phyloP scores from a whole-genome alignment of 2,329 filamentous ascomycete species.

The Calonectria multiphialidica region DNA sequence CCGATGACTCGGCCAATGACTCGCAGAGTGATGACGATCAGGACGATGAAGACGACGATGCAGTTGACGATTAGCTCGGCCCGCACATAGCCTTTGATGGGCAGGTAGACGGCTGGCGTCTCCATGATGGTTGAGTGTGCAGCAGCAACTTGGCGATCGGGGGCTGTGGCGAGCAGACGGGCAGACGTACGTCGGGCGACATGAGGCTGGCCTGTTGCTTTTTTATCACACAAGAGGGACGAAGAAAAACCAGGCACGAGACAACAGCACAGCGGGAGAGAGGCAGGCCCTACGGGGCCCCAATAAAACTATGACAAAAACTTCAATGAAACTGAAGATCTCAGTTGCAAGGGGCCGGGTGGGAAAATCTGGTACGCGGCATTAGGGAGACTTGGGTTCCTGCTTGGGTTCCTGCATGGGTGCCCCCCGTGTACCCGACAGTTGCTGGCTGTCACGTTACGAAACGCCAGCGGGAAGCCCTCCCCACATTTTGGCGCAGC shows the following conservation, averaged over 20 bases:
- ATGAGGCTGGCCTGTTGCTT: not conserved
- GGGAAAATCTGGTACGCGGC: constrained; percentile 1
- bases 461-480: not conserved
- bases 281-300: not conserved
- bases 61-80: constrained; percentile 47
- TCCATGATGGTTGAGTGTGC: constrained; percentile 21
- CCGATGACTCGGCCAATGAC: constrained; percentile 45
- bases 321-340: constrained; percentile 23
- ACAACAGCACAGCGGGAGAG: not conserved
- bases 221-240: not conserved
- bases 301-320: constrained; percentile 16
- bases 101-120: constrained; percentile 29
- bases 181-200: not conserved
- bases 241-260: not conserved
- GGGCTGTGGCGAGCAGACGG: not conserved
- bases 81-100: constrained; percentile 38
- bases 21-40: constrained; percentile 43
- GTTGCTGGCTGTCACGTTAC: not conserved
- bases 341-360: not conserved
- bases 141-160: not conserved
- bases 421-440: not conserved
- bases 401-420: not conserved
- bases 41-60: constrained; percentile 45
- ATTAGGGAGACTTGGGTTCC: not conserved
- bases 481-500: constrained; percentile 1